phyloP scores from a whole-genome alignment of 2,329 filamentous ascomycete genomes.

The Ophidiomyces ophidiicola region DNA sequence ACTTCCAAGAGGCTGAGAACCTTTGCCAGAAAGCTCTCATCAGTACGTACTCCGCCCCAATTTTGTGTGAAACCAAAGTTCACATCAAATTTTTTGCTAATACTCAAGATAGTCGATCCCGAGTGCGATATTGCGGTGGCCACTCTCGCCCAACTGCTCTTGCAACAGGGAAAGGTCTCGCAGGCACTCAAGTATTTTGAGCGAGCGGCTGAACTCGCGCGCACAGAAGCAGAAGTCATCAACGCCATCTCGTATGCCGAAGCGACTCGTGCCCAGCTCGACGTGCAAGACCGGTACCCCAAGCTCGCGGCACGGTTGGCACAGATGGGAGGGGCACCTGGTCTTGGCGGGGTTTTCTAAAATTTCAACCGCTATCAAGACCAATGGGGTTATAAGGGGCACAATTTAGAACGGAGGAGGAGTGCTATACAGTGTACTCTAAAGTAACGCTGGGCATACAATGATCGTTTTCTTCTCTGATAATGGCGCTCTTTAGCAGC shows the following conservation, averaged over 20 bases:
- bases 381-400: no score
- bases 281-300: conserved; percentile 79
- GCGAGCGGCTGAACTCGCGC: conserved; percentile 81
- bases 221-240: conserved; percentile 89
- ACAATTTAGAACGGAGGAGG: no score
- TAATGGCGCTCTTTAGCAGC: no score
- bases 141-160: conserved; percentile 92
- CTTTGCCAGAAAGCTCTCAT: conserved; percentile 95
- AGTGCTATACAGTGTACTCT: no score
- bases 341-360: conserved; percentile 23
- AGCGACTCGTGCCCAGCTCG: conserved; percentile 87
- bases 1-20: conserved; percentile 88
- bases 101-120: conserved; percentile 59
- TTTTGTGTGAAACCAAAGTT: not conserved
- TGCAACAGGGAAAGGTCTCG: conserved; percentile 94
- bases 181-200: conserved; percentile 96
- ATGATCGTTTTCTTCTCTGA: no score
- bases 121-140: conserved; percentile 98
- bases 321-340: conserved; percentile 41
- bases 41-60: conserved; percentile 49
- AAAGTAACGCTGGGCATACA: no score
- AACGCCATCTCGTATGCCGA: conserved; percentile 96
- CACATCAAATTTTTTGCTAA: conserved; percentile 27
- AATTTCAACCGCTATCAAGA: conserved; percentile 14
- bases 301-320: conserved; percentile 62